phyloP scores from a whole-genome alignment of 495 filamentous ascomycete genomes.

The Podospora comata region DNA sequence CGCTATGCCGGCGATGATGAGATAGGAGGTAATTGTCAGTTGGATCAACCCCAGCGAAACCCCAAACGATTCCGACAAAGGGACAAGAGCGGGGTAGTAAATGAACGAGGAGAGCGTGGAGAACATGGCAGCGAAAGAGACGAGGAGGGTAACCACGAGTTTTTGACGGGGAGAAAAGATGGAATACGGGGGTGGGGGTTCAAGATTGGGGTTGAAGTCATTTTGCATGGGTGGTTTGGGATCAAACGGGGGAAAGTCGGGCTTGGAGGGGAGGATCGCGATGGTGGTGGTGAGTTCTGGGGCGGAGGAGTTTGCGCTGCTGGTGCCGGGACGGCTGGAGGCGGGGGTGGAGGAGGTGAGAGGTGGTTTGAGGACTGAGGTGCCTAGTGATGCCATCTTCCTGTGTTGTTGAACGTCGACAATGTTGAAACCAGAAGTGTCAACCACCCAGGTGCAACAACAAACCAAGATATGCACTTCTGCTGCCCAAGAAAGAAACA shows the following conservation, averaged over 20 bases:
- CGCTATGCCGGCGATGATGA: constrained; percentile 48
- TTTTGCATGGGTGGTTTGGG: not conserved
- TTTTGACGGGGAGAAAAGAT: constrained; percentile 8
- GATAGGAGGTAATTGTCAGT: constrained; percentile 50
- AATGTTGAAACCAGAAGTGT: no score
- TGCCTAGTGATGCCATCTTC: not conserved
- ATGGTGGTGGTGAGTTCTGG: not conserved
- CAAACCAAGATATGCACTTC: not conserved
- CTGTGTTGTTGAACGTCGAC: not conserved
- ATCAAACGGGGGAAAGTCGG: not conserved
- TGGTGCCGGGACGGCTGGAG: not conserved
- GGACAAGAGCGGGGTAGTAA: constrained; percentile 59
- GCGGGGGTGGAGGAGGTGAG: not conserved
- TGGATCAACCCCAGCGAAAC: constrained; percentile 49
- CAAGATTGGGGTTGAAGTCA: not conserved
- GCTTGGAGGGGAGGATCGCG: not conserved
- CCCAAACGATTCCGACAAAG: constrained; percentile 43
- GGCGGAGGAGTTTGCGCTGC: not conserved
- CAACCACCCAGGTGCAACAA: not conserved
- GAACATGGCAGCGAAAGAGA: constrained; percentile 15
- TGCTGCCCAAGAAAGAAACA: no score
- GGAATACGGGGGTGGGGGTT: constrained; percentile 7
- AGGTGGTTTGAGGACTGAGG: not conserved
- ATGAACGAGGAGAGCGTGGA: constrained; percentile 40
- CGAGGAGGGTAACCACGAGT: constrained; percentile 4